phyloP scores from a whole-genome alignment of 139 green algal species.

The Closterium sp. region DNA sequence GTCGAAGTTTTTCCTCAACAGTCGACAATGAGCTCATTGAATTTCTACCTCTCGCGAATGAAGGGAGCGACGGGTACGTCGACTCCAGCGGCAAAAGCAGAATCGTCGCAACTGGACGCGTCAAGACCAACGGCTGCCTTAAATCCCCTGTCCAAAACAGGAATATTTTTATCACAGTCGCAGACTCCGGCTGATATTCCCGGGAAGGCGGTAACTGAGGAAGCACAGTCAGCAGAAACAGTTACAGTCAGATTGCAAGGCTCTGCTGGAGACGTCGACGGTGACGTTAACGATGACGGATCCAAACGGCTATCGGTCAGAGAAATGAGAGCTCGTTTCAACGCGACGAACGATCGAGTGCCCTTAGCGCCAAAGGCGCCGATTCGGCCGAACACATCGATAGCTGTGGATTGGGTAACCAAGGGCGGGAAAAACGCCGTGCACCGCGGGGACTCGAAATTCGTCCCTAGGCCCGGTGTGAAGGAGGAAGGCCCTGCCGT shows the following conservation, averaged over 20 bases:
- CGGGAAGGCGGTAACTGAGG: background rate
- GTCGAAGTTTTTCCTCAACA: background rate
- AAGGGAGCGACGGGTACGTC: background rate
- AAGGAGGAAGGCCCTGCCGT: background rate
- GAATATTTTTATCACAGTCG: background rate
- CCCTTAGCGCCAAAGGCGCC: background rate
- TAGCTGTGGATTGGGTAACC: background rate
- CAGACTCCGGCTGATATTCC: background rate
- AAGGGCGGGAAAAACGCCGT: background rate
- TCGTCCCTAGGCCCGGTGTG: background rate
- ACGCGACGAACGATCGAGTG: background rate
- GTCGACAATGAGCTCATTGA: background rate
- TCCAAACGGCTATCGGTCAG: background rate
- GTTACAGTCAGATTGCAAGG: background rate
- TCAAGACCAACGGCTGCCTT: background rate
- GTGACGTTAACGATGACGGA: background rate
- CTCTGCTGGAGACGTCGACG: background rate
- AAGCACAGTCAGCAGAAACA: background rate
- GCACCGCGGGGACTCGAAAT: background rate
- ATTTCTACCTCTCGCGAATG: background rate
- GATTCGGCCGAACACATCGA: background rate
- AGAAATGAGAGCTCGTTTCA: background rate
- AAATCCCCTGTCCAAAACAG: background rate
- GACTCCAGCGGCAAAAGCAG: background rate
- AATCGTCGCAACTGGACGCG: background rate